Percentiles rank a stretch among this genome's conserved stretches.
phyloP scores from a whole-genome alignment of 139 green algal genomes.

The Desmodesmus armatus region DNA sequence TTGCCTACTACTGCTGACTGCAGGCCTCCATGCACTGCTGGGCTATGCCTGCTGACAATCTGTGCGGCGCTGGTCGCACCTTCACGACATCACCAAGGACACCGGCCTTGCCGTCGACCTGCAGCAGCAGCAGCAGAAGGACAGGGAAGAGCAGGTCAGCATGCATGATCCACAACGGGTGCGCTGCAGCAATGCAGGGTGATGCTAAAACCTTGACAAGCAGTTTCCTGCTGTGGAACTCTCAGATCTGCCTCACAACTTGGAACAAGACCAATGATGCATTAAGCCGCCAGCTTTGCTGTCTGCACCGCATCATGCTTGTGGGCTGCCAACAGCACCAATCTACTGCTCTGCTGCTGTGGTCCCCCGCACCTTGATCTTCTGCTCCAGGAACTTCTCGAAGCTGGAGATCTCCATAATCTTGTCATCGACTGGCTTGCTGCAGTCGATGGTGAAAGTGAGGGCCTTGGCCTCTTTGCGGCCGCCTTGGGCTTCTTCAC shows the following conservation, averaged over 20 bases:
- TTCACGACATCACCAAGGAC: constrained; percentile 90
- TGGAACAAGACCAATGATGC: constrained; percentile 8
- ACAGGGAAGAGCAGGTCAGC: no score
- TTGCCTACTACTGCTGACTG: no score
- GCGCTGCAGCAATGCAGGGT: no score
- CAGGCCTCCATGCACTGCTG: no score
- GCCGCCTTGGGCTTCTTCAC: constrained; percentile 48
- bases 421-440: constrained; percentile 74
- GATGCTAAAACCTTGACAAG: no score
- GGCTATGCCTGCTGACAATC: no score
- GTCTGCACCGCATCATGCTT: neutral
- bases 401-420: constrained; percentile 94
- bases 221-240: no score
- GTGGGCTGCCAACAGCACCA: neutral
- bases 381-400: constrained; percentile 98
- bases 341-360: no score
- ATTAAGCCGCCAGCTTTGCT: constrained; percentile 13
- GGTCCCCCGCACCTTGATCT: constrained; percentile 99
- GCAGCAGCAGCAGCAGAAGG: no score
- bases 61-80: no score
- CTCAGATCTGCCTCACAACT: neutral
- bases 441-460: constrained; percentile 93
- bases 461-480: constrained; percentile 86
- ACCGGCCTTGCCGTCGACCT: constrained; percentile 72
- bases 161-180: no score